A percentile compares a stretch with the other conserved stretches of the same genome.
phyloP scores from a whole-genome alignment of 345 rosid species.

The Bruguiera sexangula region DNA sequence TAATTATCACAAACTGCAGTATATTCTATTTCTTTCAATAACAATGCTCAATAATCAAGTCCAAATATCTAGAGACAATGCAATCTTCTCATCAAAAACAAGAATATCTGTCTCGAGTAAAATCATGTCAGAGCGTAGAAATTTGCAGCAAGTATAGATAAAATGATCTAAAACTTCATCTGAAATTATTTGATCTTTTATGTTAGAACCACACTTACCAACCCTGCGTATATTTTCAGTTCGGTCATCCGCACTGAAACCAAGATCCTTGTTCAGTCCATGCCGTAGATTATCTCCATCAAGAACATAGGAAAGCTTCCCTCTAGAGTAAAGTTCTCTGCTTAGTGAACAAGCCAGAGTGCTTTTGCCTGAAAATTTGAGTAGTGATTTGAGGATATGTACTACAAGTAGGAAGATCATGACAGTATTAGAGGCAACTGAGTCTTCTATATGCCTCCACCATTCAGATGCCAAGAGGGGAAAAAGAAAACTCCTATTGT shows the following conservation, averaged over 20 bases:
- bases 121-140: too few species aligned
- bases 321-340: slow-evolving; percentile 56
- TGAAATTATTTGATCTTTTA: too few species aligned
- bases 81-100: not conserved
- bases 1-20: not conserved
- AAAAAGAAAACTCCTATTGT: not conserved
- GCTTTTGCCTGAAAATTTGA: slow-evolving; percentile 67
- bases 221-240: slow-evolving; percentile 88
- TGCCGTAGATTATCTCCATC: slow-evolving; percentile 94
- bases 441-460: not conserved
- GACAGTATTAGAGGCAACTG: not conserved
- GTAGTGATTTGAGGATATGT: not conserved
- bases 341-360: slow-evolving; percentile 78
- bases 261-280: slow-evolving; percentile 79
- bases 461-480: not conserved
- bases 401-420: not conserved
- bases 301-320: slow-evolving; percentile 76
- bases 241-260: slow-evolving; percentile 84
- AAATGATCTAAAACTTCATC: too few species aligned
- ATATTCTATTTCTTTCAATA: not conserved
- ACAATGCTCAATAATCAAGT: not conserved
- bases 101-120: not conserved
- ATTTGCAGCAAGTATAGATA: too few species aligned
- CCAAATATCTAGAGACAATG: not conserved
- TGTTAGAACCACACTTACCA: slow-evolving; percentile 47